Base-by-base conservation (phyloP, 2,329 filamentous ascomycete species). In the Penicillium olsonii region DNA sequence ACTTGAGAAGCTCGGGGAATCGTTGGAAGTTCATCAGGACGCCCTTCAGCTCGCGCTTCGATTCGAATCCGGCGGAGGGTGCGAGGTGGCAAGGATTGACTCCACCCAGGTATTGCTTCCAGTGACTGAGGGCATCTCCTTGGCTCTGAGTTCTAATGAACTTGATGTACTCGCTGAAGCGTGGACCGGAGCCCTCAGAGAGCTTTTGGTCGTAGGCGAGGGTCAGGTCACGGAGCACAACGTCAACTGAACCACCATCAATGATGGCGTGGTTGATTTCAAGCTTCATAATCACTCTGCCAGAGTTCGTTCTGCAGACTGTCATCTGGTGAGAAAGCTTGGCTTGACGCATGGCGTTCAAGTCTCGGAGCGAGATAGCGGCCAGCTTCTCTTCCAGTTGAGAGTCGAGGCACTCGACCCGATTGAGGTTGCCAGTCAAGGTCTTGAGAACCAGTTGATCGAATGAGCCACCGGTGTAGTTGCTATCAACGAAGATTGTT, bases 201-300 rank as follows among this genome's bases (percentile, higher is more conserved):
- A 70, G 61, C 18, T 56, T 57, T 18, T 60, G 48, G 19, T 64
- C 62, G 48, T 72, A 72, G 8, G 68, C 68, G 26, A 62, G 43
- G 4, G 59, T 50, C 19, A 71, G 45, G 41, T 71, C 68, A 33
- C 57, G 60, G 3, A 71, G 50, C 3, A 72, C 52, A 8, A 70
- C 55, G 31, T 61, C 59, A n/a, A 67, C 59, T 10, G 69, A 70
- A 6, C 61, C 63, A 22, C 68, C 69, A 27, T 72, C 69, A 6
- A 70, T 68, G 20, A 72, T 63, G 7, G 68, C 66, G 47, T 72
- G 69, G 39, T 69, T 71, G 24, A 72, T 69, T 48, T 70, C 68
- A 7, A 72, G 48, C 42, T 71, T 70, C 29, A 70, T 51, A 0
- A 71, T 46, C 0, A 72, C 61, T 4, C 62, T 55, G 2, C 65